These are phyloP conservation scores for Rosa lucieae DNA, from an alignment of 306 rosid genomes.

Conservation along the genomic window DNA sequence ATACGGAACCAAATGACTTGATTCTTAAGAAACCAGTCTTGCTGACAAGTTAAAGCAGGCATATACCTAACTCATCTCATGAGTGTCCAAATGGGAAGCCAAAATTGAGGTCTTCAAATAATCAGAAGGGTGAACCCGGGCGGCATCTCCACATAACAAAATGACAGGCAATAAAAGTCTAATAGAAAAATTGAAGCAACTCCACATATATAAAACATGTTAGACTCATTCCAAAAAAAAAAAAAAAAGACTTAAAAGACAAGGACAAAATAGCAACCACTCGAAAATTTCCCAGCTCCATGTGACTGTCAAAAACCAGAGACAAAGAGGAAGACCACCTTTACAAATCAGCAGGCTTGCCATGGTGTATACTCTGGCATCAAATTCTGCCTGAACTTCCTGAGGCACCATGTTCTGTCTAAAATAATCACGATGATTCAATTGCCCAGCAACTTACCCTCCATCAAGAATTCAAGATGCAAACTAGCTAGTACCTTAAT, in stretches of 20 bases:
- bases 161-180: neutral
- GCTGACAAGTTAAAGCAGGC: conserved; percentile 15
- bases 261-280: neutral
- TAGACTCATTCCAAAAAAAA: neutral
- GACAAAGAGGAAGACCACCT: conserved; percentile 1
- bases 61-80: neutral
- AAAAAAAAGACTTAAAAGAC: neutral
- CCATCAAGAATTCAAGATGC: neutral
- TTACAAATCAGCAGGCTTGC: conserved; percentile 7
- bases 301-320: conserved; percentile 6
- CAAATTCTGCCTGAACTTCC: neutral
- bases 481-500: neutral
- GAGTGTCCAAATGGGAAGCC: conserved; percentile 21
- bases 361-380: neutral
- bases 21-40: neutral
- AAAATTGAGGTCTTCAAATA: neutral
- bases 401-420: neutral
- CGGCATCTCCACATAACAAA: neutral
- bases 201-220: neutral
- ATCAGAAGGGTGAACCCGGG: neutral
- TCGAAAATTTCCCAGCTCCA: conserved; percentile 4
- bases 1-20: conserved; percentile 1
- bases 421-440: neutral
- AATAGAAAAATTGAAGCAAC: neutral
- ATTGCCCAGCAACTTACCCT: neutral